Evolutionary conservation across 768 basidiomycete species (phyloP).

Genomic region (Jaapia argillacea): DNA sequence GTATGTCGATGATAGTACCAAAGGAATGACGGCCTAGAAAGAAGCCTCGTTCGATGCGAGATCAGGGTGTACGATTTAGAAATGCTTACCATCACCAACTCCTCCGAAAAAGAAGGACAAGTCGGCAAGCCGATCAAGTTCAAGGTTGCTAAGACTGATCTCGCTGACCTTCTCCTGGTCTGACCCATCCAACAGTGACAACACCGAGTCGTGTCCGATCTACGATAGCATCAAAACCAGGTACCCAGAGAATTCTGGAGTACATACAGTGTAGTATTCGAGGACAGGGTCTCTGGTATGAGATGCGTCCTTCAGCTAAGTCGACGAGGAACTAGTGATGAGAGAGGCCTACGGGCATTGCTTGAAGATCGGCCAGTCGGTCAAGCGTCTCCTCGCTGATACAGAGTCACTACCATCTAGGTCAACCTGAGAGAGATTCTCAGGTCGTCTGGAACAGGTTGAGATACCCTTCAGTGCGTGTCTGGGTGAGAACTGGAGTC

Average conservation of each 20-base stretch:
- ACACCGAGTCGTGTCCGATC: not conserved
- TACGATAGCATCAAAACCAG: no score
- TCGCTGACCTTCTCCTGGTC: no score
- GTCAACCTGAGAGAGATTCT: no score
- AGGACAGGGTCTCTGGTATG: not conserved
- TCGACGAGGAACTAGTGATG: no score
- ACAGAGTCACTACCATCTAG: no score
- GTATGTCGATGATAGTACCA: not conserved
- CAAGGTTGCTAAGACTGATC: no score
- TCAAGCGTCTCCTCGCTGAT: no score
- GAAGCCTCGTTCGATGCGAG: not conserved
- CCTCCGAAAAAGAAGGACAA: not conserved
- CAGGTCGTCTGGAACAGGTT: no score
- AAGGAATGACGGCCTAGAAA: not conserved
- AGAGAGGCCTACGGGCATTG: not conserved
- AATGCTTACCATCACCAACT: not conserved
- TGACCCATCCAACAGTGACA: not conserved
- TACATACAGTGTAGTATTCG: not conserved
- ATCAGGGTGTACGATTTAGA: not conserved
- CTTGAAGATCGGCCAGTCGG: not conserved
- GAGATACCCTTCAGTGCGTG: no score
- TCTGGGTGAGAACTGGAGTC: no score
- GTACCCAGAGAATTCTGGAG: no score
- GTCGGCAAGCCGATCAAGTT: not conserved
- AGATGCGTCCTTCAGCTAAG: no score